phyloP scores from a whole-genome alignment of 768 basidiomycete genomes.

The Roridomyces roridus region DNA sequence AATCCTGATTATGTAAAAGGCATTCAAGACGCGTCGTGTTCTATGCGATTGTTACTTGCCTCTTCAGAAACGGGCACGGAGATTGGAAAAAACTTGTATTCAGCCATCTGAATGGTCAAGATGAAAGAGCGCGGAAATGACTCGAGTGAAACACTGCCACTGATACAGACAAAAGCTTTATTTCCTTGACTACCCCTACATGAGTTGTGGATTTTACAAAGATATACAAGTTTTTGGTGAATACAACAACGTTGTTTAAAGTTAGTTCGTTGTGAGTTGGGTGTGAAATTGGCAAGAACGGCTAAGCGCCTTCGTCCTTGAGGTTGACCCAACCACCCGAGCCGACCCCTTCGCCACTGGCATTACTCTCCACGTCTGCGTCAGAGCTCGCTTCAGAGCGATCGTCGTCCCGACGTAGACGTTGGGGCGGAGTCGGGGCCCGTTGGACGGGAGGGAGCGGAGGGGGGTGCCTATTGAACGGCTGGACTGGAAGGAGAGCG shows the following conservation, averaged over 20 bases:
- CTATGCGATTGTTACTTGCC: too few species aligned
- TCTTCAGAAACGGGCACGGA: constrained; percentile 25
- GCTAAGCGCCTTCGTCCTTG: constrained; percentile 28
- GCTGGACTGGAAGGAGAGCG: constrained; percentile 58
- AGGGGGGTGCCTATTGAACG: constrained; percentile 44
- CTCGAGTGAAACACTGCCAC: constrained; percentile 12
- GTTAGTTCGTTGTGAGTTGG: constrained; percentile 5
- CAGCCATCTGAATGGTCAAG: too few species aligned
- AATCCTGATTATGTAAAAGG: too few species aligned
- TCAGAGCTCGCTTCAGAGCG: constrained; percentile 61
- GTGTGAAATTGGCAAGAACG: not conserved
- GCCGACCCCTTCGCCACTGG: constrained; percentile 59
- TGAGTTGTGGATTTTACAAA: constrained; percentile 15
- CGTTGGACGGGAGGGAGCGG: constrained; percentile 35
- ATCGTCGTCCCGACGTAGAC: constrained; percentile 18
- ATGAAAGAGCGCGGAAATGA: too few species aligned
- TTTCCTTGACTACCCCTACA: not conserved
- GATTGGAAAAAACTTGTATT: constrained; percentile 21
- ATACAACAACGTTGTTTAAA: not conserved
- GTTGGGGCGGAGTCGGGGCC: constrained; percentile 14
- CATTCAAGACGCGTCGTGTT: too few species aligned
- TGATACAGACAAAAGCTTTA: not conserved
- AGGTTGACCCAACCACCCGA: constrained; percentile 78
- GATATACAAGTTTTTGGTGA: not conserved
- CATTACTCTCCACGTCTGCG: constrained; percentile 71